Evolutionary conservation across 495 filamentous ascomycete species (phyloP).

Genomic region (Penicillium cosmopolitanum): DNA sequence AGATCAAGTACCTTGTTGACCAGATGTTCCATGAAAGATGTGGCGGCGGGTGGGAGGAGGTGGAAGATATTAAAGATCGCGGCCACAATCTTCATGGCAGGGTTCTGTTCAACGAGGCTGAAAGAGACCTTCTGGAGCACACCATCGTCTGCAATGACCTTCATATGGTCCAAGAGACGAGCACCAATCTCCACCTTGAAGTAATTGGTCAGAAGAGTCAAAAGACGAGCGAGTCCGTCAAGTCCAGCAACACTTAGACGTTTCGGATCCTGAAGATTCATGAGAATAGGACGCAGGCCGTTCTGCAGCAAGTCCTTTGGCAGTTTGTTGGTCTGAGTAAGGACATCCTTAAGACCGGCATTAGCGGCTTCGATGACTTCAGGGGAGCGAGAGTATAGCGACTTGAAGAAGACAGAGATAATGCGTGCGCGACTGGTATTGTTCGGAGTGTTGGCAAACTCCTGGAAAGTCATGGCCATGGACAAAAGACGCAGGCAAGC

Average conservation of each 20-base stretch:
- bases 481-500: slow-evolving; percentile 92
- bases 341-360: slow-evolving; percentile 78
- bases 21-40: slow-evolving; percentile 85
- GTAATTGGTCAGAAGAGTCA: slow-evolving; percentile 92
- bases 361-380: slow-evolving; percentile 96
- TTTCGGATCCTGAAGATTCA: slow-evolving; percentile 93
- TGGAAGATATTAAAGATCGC: slow-evolving; percentile 97
- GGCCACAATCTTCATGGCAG: slow-evolving; percentile 87
- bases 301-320: slow-evolving; percentile 95
- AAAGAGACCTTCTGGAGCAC: slow-evolving; percentile 89
- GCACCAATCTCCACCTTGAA: slow-evolving; percentile 99
- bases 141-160: slow-evolving; percentile 79
- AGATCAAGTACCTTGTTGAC: slow-evolving; percentile 88
- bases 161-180: slow-evolving; percentile 88
- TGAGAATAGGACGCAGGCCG: slow-evolving; percentile 89
- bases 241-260: slow-evolving; percentile 86
- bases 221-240: slow-evolving; percentile 84
- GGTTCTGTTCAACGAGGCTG: slow-evolving; percentile 88
- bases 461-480: slow-evolving; percentile 87
- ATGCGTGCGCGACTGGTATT: slow-evolving; percentile 80
- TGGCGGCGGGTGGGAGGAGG: slow-evolving; percentile 83
- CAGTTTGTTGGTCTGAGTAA: slow-evolving; percentile 85
- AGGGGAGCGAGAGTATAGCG: slow-evolving; percentile 85
- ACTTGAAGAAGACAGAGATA: slow-evolving; percentile 97
- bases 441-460: slow-evolving; percentile 71